Evolutionary conservation across 169 alveolate genomes (phyloP), one percentile per base, ranked within the genome.

Genomic region (Babesia bigemina): DNA sequence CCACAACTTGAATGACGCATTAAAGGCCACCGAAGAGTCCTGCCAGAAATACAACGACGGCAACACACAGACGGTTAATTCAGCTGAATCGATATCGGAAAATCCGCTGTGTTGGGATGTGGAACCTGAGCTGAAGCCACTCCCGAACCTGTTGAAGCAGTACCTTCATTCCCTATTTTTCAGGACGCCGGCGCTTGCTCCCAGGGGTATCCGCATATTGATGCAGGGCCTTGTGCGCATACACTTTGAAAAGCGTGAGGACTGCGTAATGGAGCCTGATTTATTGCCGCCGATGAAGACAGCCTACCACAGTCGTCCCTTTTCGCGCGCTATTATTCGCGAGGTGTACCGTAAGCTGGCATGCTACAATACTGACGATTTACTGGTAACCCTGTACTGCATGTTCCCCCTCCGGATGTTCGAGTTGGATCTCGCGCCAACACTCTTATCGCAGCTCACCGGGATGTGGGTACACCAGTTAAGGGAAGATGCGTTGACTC

Each of bases 141-240:
- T 89, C 24, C 90, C 90, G 19, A 81, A 62, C 66, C 61, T 85
- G 45, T 67, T 89, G 61, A 89, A 89, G 72, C 73, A 63, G 39
- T 89, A 85, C 61, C 29, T 89, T 49, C 92, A 89, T 52, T 73
- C 93, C 22, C 72, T 89, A 33, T 85, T 75, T 70, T 89, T 89
- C 70, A 79, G 93, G 69, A 89, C 93, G 8, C 92, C 93, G 7
- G 92, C 93, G 17, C 66, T 89, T 73, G 93, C 92, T 19, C 91
- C 92, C 4, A 75, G 93, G 62, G 91, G 92, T 9, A 76, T 89
- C 26, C 75, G 90, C 62, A 65, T 89, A 48, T 65, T 89, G 70
- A 36, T 89, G 57, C 90, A 85, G 63, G 93, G 91, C 22, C 57
- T 89, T 55, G 92, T 86, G 24, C 47, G 93, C 63, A 82, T 89